Evolutionary conservation across 2,329 filamentous ascomycete species (phyloP), one percentile per base, ranked within the genome.

Genomic region (Pseudogymnoascus sp.): DNA sequence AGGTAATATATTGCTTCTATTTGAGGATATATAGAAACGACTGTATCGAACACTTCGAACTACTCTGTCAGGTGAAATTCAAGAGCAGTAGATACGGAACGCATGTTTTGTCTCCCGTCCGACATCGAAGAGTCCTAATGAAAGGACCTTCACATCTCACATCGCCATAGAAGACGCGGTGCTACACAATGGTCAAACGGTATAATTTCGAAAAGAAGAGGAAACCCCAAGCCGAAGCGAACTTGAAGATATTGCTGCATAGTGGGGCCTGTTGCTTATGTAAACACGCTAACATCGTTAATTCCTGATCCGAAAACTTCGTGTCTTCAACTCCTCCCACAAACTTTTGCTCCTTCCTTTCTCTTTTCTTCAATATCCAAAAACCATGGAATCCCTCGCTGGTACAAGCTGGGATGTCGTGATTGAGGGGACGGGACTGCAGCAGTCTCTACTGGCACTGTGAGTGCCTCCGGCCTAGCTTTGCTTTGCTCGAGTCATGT

Each of bases 1-100:
- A 8, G 29, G 2, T 8, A 4, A 33, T 56, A 56, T 21, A 56
- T 56, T 56, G 26, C 50, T 56, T 56, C 50, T 56, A 56, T 56
- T 56, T 56, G 50, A 56, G 29, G 29, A 56, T 29, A 56, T 35
- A 35, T 56, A 56, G 5, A 53, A 33, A n/a, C 16, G 50, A 56
- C 29, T 61, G 59, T 61, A 61, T 61, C 59, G 59, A 61, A 61
- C 59, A 61, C 59, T 61, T 61, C 59, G 59, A 61, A 61, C 59
- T 61, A 31, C 59, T 61, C 59, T 61, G 59, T 61, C 59, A 61
- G 59, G 59, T 61, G 59, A 31, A 40, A 86, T 84, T 91, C 88
- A 82, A 89, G 86, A 86, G 88, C 86, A 90, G 88, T 87, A 91
- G 88, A 91, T 91, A 91, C 88, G 87, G 86, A 86, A 85, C 81